These are phyloP conservation scores for Chlorella sp. DNA, from an alignment of 139 green algal species.

Conservation along the genomic window DNA sequence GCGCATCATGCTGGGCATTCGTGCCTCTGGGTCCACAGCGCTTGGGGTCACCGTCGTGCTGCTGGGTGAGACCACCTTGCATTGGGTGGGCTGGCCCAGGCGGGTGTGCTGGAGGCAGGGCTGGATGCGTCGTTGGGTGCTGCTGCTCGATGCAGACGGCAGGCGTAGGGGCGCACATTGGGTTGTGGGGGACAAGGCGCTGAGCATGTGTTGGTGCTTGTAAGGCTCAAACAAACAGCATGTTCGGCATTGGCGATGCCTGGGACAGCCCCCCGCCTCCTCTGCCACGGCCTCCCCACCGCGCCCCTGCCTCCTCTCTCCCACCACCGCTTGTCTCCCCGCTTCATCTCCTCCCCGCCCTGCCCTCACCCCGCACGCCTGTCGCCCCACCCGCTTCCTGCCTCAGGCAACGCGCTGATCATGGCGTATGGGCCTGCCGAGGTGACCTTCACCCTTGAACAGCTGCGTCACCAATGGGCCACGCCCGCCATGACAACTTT, in stretches of 20 bases:
- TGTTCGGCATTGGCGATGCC: too few relatives aligned
- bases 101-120: background rate
- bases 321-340: too few relatives aligned
- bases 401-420: constrained; percentile 60
- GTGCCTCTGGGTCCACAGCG: constrained; percentile 26
- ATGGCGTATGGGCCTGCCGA: constrained; percentile 54
- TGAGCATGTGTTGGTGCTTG: background rate
- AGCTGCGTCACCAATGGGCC: constrained; percentile 55
- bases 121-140: background rate
- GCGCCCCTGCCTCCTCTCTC: too few relatives aligned
- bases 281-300: too few relatives aligned
- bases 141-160: too few relatives aligned
- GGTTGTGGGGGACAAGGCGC: background rate
- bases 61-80: constrained; percentile 17
- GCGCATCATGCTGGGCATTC: constrained; percentile 50
- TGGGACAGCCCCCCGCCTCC: too few relatives aligned
- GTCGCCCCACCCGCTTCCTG: background rate
- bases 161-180: background rate
- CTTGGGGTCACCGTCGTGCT: constrained; percentile 55
- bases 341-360: too few relatives aligned
- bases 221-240: too few relatives aligned
- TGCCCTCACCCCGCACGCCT: background rate
- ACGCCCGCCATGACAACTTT: constrained; percentile 54
- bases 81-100: background rate
- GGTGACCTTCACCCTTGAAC: constrained; percentile 44